Evolutionary conservation across 805 yeast species (phyloP).

Genomic region (Cyberlindnera mycetangii): DNA sequence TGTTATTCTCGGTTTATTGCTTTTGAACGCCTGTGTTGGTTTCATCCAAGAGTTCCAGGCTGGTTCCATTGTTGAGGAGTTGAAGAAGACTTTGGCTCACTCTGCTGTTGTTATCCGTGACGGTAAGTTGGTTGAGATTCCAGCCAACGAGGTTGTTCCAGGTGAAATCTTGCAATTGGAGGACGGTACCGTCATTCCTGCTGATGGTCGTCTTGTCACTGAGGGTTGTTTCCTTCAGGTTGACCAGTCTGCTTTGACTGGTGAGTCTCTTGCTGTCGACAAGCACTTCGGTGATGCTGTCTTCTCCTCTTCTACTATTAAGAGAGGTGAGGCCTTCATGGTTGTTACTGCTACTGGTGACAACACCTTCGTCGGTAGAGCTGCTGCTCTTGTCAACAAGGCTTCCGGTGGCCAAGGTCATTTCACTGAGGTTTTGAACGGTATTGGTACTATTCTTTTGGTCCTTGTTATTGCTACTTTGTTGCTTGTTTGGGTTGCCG

Average conservation of each 20-base stretch:
- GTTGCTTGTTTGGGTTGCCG: slow-evolving; percentile 86
- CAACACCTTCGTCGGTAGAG: slow-evolving; percentile 94
- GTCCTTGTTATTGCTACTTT: slow-evolving; percentile 86
- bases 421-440: slow-evolving; percentile 95
- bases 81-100: slow-evolving; percentile 92
- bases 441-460: slow-evolving; percentile 91
- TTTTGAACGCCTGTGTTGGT: slow-evolving; percentile 91
- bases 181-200: slow-evolving; percentile 90
- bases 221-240: slow-evolving; percentile 85
- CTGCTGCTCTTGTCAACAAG: slow-evolving; percentile 93
- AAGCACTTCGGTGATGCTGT: slow-evolving; percentile 83
- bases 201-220: slow-evolving; percentile 87
- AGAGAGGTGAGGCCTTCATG: slow-evolving; percentile 95
- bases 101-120: slow-evolving; percentile 83
- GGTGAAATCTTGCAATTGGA: slow-evolving; percentile 92
- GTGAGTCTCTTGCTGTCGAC: slow-evolving; percentile 96
- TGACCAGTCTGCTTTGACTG: slow-evolving; percentile 96
- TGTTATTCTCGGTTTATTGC: slow-evolving; percentile 84
- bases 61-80: slow-evolving; percentile 95
- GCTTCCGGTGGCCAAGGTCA: slow-evolving; percentile 94
- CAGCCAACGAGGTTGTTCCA: slow-evolving; percentile 85
- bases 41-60: slow-evolving; percentile 97
- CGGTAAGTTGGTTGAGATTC: slow-evolving; percentile 71
- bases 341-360: slow-evolving; percentile 94
- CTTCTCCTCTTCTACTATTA: slow-evolving; percentile 91